Conservation (phyloP, 148 eudicot species). For the Chenopodium berlandieri region DNA sequence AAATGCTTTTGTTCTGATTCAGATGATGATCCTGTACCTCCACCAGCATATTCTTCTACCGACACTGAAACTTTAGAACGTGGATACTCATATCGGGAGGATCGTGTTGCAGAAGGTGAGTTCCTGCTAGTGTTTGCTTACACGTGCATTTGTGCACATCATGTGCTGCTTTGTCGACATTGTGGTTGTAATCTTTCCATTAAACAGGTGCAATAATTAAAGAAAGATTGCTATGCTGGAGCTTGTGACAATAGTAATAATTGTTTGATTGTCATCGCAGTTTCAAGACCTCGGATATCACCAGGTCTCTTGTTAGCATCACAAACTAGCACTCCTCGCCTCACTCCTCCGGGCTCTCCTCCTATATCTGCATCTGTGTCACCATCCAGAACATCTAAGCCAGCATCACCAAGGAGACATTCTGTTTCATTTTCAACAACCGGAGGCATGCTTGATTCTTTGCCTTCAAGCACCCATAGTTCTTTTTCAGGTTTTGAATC, state of each 20-base stretch:
- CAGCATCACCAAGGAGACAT: constrained; percentile 81
- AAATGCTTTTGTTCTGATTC: constrained; percentile 18
- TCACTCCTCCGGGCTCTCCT: constrained; percentile 95
- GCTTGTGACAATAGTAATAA: neutral
- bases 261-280: constrained; percentile 28
- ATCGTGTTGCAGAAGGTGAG: constrained; percentile 56
- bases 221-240: neutral
- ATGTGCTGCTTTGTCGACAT: neutral
- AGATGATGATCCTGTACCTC: constrained; percentile 50
- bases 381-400: constrained; percentile 66
- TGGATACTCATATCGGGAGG: constrained; percentile 48
- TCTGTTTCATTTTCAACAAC: constrained; percentile 66
- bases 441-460: constrained; percentile 63
- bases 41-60: constrained; percentile 47
- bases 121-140: neutral
- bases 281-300: constrained; percentile 66
- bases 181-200: neutral
- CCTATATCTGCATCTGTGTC: constrained; percentile 72
- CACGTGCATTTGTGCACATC: neutral
- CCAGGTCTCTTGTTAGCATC: constrained; percentile 70
- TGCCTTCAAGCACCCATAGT: constrained; percentile 52
- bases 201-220: neutral
- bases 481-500: constrained; percentile 62
- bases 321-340: constrained; percentile 73
- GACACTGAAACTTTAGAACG: constrained; percentile 53